Base-by-base conservation (phyloP, 2,329 filamentous ascomycete genomes). In the Scedosporium dehoogii region DNA sequence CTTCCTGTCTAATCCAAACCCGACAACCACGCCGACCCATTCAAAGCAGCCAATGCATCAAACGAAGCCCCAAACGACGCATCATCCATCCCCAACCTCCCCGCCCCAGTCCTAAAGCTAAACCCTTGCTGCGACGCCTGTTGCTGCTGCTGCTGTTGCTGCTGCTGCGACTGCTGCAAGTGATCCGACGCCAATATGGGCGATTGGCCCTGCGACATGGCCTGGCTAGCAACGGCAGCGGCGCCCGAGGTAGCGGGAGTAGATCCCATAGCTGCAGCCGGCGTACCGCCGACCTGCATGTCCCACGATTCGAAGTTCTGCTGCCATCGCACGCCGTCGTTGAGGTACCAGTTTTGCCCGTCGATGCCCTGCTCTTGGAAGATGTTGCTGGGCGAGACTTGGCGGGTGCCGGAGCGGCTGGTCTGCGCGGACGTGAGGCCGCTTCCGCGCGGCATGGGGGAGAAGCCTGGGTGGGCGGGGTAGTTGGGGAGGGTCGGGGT, bases 231-330 rank as follows among this genome's bases (percentile, higher is more conserved):
- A n/a, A 10, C 16, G 21, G 48, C 18, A 4, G 48, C n/a, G 9
- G 48, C 48, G 2, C 48, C 48, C 14, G 48, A 53, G 14, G n/a
- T 53, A 18, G 48, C 6, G 27, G 27, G 48, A 4, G 48, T 53
- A 18, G 48, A 18, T 16, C 48, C 48, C 42, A 55, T 55, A n/a
- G n/a, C 48, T 14, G 16, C 48, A 6, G n/a, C 14, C 5, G n/a
- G 27, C 27, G 27, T 29, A 6, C 27, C 21, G 23, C 25, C 25
- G 55, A 16, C 27, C 14, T 44, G 59, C 16, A 62, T 12, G 41
- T 76, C 78, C 82, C 82, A 85, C 2, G 75, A 71, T 62, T 83
- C 78, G 67, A 85, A 85, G 64, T 82, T 79, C 62, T 83, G 80
- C 63, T 85, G 81, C 81, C 82, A 84, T 64, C 76, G 81, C 27